Percentiles rank a stretch among this genome's conserved stretches.
Conservation (phyloP, 176 grass and related monocot genomes). For the Alopecurus myosuroides region DNA sequence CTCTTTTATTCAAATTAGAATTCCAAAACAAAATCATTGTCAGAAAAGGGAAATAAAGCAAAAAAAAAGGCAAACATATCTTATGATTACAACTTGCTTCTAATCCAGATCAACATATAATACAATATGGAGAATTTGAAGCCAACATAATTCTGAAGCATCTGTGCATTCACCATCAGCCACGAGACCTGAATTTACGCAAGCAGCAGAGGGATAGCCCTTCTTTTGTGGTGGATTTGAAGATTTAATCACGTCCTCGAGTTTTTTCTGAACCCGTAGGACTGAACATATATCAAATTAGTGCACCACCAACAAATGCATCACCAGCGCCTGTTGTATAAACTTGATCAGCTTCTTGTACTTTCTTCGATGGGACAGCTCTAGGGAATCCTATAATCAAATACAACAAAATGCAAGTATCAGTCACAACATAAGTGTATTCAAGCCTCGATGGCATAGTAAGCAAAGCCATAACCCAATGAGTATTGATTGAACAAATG, state of each 20-base stretch:
- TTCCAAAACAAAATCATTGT: constrained; percentile 27
- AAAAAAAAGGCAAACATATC: constrained; percentile 17
- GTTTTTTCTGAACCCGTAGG: constrained; percentile 63
- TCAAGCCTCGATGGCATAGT: neutral
- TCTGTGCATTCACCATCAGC: constrained; percentile 47
- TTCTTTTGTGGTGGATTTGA: constrained; percentile 76
- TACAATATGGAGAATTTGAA: constrained; percentile 24
- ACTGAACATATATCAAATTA: constrained; percentile 3
- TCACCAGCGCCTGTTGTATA: constrained; percentile 86
- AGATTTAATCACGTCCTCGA: constrained; percentile 57
- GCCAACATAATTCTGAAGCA: constrained; percentile 15
- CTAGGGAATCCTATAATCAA: constrained; percentile 70
- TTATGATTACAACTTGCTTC: constrained; percentile 19
- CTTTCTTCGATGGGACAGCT: constrained; percentile 50
- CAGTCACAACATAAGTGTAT: neutral
- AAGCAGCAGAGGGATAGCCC: constrained; percentile 63
- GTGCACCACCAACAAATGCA: constrained; percentile 54
- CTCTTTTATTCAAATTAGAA: constrained; percentile 32
- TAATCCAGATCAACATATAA: constrained; percentile 35
- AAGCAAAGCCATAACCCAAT: too few species aligned
- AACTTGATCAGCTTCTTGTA: constrained; percentile 77
- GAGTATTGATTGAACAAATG: too few species aligned
- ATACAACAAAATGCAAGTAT: neutral
- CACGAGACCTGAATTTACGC: constrained; percentile 42
- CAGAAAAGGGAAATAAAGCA: neutral